These are phyloP conservation scores for Paecilomyces variotii DNA, from an alignment of 2,329 filamentous ascomycete species.

Conservation along the genomic window DNA sequence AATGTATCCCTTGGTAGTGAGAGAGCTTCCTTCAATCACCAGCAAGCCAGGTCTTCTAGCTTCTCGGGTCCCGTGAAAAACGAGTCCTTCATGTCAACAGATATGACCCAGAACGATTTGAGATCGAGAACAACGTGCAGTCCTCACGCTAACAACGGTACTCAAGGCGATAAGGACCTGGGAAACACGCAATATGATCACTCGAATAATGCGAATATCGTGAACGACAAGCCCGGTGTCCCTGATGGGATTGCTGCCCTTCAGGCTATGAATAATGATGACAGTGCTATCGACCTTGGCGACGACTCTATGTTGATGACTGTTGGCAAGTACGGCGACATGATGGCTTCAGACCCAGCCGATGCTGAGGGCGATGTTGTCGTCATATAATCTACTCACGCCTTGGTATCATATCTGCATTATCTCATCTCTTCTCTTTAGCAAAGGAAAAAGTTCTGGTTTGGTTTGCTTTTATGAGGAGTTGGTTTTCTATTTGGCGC, in stretches of 20 bases:
- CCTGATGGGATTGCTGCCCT: conserved; percentile 32
- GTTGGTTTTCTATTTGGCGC: conserved; percentile 18
- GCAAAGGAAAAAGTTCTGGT: conserved; percentile 6
- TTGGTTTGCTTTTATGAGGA: conserved; percentile 17
- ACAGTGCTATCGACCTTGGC: conserved; percentile 65
- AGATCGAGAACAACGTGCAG: conserved; percentile 13
- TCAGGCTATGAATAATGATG: conserved; percentile 46
- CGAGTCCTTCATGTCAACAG: conserved; percentile 11
- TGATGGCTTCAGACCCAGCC: conserved; percentile 38
- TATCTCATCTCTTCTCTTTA: conserved; percentile 7
- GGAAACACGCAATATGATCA: conserved; percentile 12
- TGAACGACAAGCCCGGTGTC: conserved; percentile 40
- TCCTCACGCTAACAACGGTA: conserved; percentile 10
- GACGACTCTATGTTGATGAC: conserved; percentile 36
- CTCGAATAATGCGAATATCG: conserved; percentile 11
- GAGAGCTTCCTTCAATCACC: conserved; percentile 12
- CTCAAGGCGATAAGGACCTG: conserved; percentile 9
- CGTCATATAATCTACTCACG: conserved; percentile 28
- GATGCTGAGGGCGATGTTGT: conserved; percentile 39
- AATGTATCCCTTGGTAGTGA: conserved; percentile 16
- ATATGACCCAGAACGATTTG: conserved; percentile 8
- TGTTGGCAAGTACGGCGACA: conserved; percentile 38
- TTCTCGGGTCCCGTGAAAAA: conserved; percentile 8
- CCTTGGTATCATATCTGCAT: conserved; percentile 10
- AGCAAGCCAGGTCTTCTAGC: conserved; percentile 14